Evolutionary conservation across 2,329 filamentous ascomycete genomes (phyloP), one percentile per base, ranked within the genome.

Genomic region (Botryosphaeria dothidea): DNA sequence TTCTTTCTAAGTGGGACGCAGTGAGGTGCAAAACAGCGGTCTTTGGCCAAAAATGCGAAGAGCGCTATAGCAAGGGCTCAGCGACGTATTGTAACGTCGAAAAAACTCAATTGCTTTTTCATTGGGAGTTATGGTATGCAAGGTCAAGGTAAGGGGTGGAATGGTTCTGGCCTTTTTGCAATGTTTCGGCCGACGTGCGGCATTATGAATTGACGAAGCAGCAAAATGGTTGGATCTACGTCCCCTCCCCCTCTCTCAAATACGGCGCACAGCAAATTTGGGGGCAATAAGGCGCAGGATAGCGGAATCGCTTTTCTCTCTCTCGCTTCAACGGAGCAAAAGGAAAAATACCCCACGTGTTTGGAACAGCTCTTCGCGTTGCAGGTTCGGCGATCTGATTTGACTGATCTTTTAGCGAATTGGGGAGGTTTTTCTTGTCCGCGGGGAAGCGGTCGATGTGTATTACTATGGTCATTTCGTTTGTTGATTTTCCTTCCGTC

Each of bases 1-100:
- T 93, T 92, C 77, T 93, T 93, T 72, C 78, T 93, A 66, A 73
- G 75, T 68, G 56, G 56, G 25, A 45, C 56, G 25, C 56, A 60
- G 27, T 60, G 27, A 60, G 38, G 17, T 19, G 19, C 19, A n/a
- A 34, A 21, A 15, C 3, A 15, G 51, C 17, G 6, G 38, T n/a
- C 27, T 54, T 38, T 25, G n/a, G 19, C 17, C n/a, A 38, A 13
- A n/a, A 23, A 36, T 38, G 51, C 9, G 49, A 23, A 27, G 21
- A 34, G 27, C 15, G 15, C n/a, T n/a, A n/a, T n/a, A n/a, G n/a
- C n/a, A n/a, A n/a, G n/a, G n/a, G n/a, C n/a, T n/a, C n/a, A n/a
- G n/a, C n/a, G n/a, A n/a, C 46, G 25, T 27, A 25, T 29, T 25
- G 5, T 17, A 15, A 13, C 9, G 23, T 25, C 13, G 8, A 17